Base-by-base conservation (phyloP, 2,329 filamentous ascomycete genomes). In the Phialocephala subalpina region DNA sequence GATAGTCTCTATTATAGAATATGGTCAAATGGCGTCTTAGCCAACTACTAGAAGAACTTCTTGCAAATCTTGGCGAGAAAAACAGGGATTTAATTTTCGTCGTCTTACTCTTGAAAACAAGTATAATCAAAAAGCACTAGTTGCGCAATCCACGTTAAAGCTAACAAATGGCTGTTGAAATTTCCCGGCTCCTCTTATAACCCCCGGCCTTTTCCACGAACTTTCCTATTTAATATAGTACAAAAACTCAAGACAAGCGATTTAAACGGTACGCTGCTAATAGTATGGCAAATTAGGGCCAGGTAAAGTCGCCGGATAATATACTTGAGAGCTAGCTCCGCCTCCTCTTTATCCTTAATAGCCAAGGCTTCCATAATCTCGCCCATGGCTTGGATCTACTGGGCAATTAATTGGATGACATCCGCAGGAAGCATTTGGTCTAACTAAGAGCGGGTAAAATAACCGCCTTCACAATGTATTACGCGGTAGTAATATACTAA, bases 1-100 rank as follows among this genome's bases (percentile, higher is more conserved):
- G n/a, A 66, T n/a, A 69, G 45, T 16, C 58, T 7, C 56, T 22
- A 70, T 33, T 69, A 16, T 20, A 71, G 38, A 25, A 71, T 70
- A 16, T 71, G 40, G 3, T 60, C 52, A 35, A 71, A 70, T 4
- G 36, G 52, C 12, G 33, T 70, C 65, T 71, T 33, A 1, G 56
- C 57, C 25, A 68, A 49, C 38, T 68, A 36, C 22, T 67, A 11
- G 38, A 71, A 68, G 60, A 63, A 66, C 35, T 53, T 52, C 60
- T 64, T 62, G 29, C 18, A 69, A 16, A 69, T 65, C 18, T 56
- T 65, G 2, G 38, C 25, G 1, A 71, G 47, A 29, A 66, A 69
- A n/a, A n/a, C n/a, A n/a, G n/a, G n/a, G n/a, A n/a, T n/a, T n/a
- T n/a, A n/a, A n/a, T n/a, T n/a, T n/a, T 70, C 22, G 22, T 70